Percentiles rank a stretch among this genome's conserved stretches.
Evolutionary conservation across 208 protist species (phyloP).

Genomic region (Wallacemonas sp.): DNA sequence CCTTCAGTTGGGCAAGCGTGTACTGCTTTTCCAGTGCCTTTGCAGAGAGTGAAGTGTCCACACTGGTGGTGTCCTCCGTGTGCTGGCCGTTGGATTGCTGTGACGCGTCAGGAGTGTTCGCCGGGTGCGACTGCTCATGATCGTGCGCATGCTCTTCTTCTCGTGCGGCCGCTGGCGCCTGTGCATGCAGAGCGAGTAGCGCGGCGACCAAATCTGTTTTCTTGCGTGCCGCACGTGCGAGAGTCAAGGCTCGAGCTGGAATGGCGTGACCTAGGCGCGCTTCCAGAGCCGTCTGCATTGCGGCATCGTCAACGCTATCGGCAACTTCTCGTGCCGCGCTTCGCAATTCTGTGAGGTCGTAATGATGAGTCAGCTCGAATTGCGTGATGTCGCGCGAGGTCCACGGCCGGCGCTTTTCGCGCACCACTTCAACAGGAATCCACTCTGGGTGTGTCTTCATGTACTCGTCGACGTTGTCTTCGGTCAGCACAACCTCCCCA

Average conservation of each 20-base stretch:
- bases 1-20: conserved; percentile 11
- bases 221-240: conserved; percentile 2
- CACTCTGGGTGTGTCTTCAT: conserved; percentile 59
- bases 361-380: conserved; percentile 85
- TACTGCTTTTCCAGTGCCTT: conserved; percentile 15
- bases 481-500: conserved; percentile 67
- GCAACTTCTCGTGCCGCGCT: conserved; percentile 41
- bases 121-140: too few relatives aligned
- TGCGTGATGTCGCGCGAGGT: conserved; percentile 53
- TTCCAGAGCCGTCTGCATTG: not conserved
- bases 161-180: not conserved
- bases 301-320: not conserved
- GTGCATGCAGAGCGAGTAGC: conserved; percentile 11
- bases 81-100: not conserved
- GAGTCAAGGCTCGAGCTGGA: not conserved
- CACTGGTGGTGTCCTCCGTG: not conserved
- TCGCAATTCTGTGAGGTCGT: conserved; percentile 62
- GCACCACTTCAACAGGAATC: conserved; percentile 61
- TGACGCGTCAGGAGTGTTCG: too few relatives aligned
- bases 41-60: conserved; percentile 9
- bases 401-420: conserved; percentile 45
- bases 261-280: not conserved
- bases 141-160: too few relatives aligned
- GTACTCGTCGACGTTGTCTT: conserved; percentile 72
- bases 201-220: conserved; percentile 10